Evolutionary conservation across 352 stramenopile species (phyloP).

Genomic region (Globisporangium nagaii): DNA sequence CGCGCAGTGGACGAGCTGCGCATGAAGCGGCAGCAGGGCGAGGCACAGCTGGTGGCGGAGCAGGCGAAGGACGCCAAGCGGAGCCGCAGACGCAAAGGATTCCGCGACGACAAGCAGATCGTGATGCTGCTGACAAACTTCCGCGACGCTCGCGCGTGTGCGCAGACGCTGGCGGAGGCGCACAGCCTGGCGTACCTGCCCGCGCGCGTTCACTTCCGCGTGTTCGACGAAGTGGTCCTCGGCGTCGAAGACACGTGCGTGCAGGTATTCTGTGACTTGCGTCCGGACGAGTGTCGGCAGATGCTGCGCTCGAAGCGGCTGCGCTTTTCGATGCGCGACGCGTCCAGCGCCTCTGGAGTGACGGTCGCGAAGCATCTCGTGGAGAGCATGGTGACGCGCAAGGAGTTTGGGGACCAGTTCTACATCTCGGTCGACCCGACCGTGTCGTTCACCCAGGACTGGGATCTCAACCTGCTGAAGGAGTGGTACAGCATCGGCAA

Average conservation of each 20-base stretch:
- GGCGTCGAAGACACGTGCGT: slow-evolving; percentile 56
- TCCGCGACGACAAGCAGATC: slow-evolving; percentile 66
- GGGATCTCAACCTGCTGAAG: slow-evolving; percentile 69
- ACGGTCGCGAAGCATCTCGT: slow-evolving; percentile 54
- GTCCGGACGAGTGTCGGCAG: slow-evolving; percentile 33
- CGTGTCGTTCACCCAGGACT: slow-evolving; percentile 64
- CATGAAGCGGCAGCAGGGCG: slow-evolving; percentile 14
- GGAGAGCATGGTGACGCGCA: slow-evolving; percentile 52
- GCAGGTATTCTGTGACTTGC: slow-evolving; percentile 48
- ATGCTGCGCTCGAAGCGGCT: slow-evolving; percentile 52
- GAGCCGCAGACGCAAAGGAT: slow-evolving; percentile 20
- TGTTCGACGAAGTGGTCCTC: slow-evolving; percentile 72
- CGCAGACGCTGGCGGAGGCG: slow-evolving; percentile 43
- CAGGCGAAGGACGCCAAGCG: slow-evolving; percentile 4
- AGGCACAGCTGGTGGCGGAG: slow-evolving; percentile 14
- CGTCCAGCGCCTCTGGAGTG: slow-evolving; percentile 41
- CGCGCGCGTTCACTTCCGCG: slow-evolving; percentile 49
- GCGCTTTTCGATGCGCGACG: slow-evolving; percentile 44
- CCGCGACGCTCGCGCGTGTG: slow-evolving; percentile 51
- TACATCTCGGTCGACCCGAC: slow-evolving; percentile 70
- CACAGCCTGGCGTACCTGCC: slow-evolving; percentile 29
- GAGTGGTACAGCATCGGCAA: slow-evolving; percentile 82
- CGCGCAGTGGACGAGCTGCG: slow-evolving; percentile 21
- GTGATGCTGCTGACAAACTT: slow-evolving; percentile 70
- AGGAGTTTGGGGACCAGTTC: slow-evolving; percentile 37